Evolutionary conservation across 495 filamentous ascomycete species (phyloP), one percentile per base, ranked within the genome.

Genomic region (Neurospora sp.): DNA sequence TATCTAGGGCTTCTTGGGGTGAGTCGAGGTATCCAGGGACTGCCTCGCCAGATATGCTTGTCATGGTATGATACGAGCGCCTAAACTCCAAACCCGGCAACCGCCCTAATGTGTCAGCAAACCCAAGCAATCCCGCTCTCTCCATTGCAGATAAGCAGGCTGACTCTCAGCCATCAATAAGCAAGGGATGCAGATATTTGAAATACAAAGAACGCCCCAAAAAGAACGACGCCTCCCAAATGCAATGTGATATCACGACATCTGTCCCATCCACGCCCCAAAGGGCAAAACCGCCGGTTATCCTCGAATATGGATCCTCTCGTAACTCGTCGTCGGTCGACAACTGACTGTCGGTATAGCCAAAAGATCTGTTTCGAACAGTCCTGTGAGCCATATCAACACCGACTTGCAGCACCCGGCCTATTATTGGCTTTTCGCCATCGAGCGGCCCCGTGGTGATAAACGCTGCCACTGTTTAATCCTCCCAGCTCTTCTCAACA

Each of bases 401-500:
- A 44, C 31, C 35, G 39, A 20, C 31, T 31, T 44, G 35, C 69
- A 39, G 37, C 20, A 20, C 69, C 69, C 39, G 35, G n/a, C n/a
- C 16, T 20, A 44, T 20, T 14, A 41, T 39, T 23, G 37, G 18
- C 69, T 20, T 39, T 31, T 66, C 14, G 54, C 54, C 54, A 35
- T 70, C 35, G 69, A 38, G 0, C 7, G 12, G 69, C n/a, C 10
- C 5, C 2, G 69, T 14, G 69, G 14, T 37, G 62, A 6, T 20
- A n/a, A 48, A 23, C 16, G 31, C 6, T 27, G 12, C 69, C 20
- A 1, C 41, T 41, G 5, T 46, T 83, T 86, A 95, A 76, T 96
- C 95, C 71, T 98, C 95, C 96, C 96, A 98, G 84, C 94, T 98
- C 87, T 97, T 98, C 87, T 99, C 96, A 20, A 99, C 96, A 1